These are phyloP conservation scores for Peronospora tabacina DNA, from an alignment of 352 stramenopile species.

Conservation along the genomic window DNA sequence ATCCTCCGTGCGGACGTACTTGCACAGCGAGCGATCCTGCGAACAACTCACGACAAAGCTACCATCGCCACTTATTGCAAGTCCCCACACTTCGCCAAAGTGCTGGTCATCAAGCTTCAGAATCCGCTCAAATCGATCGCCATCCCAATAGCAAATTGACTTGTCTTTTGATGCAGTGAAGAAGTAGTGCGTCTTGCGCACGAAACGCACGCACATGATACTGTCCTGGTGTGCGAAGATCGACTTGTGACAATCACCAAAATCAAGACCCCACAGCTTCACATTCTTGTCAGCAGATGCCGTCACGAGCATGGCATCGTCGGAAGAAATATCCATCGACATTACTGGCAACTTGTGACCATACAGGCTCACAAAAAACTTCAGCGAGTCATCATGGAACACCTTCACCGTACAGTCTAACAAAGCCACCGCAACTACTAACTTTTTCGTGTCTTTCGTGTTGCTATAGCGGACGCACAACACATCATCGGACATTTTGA, in stretches of 20 bases:
- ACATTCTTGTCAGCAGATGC: constrained; percentile 98
- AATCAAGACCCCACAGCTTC: constrained; percentile 99
- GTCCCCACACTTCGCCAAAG: constrained; percentile 81
- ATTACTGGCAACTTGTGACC: constrained; percentile 98
- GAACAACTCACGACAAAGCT: constrained; percentile 93
- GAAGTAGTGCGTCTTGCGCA: constrained; percentile 96
- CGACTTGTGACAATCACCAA: constrained; percentile 98
- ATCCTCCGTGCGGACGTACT: constrained; percentile 95
- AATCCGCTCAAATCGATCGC: constrained; percentile 94
- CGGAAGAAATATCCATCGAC: constrained; percentile 95
- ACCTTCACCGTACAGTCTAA: constrained; percentile 98
- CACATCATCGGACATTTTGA: constrained; percentile 99
- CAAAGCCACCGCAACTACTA: constrained; percentile 86
- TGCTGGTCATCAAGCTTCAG: constrained; percentile 70
- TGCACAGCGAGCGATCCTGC: constrained; percentile 94
- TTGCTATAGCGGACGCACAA: constrained; percentile 96
- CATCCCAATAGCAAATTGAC: constrained; percentile 97
- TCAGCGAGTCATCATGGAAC: constrained; percentile 99
- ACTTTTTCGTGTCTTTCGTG: constrained; percentile 82
- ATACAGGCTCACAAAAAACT: constrained; percentile 99
- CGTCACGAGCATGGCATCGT: constrained; percentile 96
- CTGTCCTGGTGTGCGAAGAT: constrained; percentile 98
- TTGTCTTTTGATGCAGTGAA: constrained; percentile 98
- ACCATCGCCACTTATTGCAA: constrained; percentile 88
- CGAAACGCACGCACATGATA: constrained; percentile 95